These are phyloP conservation scores for Diutina ranongensis DNA, from an alignment of 1,139 yeast species.

Conservation along the genomic window DNA sequence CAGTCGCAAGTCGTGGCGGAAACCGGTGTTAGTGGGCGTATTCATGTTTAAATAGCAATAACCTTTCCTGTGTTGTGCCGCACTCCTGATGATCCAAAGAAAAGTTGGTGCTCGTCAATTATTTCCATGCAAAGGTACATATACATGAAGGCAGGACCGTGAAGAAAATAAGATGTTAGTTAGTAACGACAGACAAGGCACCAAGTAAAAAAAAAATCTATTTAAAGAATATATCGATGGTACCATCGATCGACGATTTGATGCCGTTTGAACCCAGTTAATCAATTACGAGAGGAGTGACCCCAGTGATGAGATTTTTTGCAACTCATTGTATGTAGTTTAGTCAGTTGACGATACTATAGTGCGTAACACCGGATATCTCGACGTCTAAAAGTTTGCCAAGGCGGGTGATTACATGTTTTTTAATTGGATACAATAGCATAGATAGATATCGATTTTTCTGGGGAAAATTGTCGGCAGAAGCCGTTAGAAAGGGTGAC, in stretches of 20 bases:
- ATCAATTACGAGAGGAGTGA: too few species aligned
- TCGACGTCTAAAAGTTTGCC: background rate
- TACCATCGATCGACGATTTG: too few species aligned
- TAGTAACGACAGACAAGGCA: background rate
- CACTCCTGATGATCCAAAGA: background rate
- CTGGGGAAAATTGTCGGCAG: too few species aligned
- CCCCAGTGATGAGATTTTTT: too few species aligned
- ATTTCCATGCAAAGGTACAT: background rate
- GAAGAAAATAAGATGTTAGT: background rate
- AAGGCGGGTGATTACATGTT: background rate
- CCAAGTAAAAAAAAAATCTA: too few species aligned
- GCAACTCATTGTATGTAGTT: too few species aligned
- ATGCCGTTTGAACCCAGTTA: too few species aligned
- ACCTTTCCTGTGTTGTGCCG: background rate
- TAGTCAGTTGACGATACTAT: background rate
- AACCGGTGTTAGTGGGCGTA: background rate
- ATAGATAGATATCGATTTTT: too few species aligned
- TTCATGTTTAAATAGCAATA: background rate
- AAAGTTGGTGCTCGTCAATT: background rate
- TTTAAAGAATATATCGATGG: too few species aligned
- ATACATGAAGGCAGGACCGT: background rate
- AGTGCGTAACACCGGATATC: background rate
- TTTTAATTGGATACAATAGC: too few species aligned
- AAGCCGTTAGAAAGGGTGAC: too few species aligned
- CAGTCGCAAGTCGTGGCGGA: conserved; percentile 5